Evolutionary conservation across 2,329 filamentous ascomycete species (phyloP).

Genomic region (Thermoascus crustaceus): DNA sequence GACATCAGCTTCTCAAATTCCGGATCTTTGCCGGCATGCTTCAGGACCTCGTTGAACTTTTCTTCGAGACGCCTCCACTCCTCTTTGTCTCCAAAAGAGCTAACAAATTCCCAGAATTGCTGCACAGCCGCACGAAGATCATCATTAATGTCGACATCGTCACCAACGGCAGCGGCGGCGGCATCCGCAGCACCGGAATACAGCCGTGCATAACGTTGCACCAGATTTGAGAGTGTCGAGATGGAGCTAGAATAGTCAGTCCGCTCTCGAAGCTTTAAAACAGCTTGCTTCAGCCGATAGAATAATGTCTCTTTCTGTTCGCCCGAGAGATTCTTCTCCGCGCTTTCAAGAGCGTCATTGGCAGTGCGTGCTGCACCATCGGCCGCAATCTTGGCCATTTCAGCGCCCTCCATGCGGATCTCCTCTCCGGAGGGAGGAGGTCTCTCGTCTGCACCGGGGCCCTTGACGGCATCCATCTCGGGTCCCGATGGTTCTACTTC

Average conservation of each 20-base stretch:
- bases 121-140: constrained; percentile 67
- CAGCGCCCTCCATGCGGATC: constrained; percentile 49
- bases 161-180: constrained; percentile 56
- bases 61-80: constrained; percentile 70
- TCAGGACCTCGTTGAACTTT: constrained; percentile 61
- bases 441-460: constrained; percentile 36
- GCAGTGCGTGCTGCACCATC: constrained; percentile 31
- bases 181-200: constrained; percentile 69
- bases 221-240: constrained; percentile 63
- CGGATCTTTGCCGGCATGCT: constrained; percentile 67
- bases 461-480: constrained; percentile 47
- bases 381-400: constrained; percentile 41
- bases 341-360: constrained; percentile 58
- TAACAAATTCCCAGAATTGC: constrained; percentile 74
- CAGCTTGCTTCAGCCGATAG: constrained; percentile 65
- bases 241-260: constrained; percentile 82
- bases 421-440: constrained; percentile 52
- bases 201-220: constrained; percentile 67
- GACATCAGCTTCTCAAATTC: constrained; percentile 72
- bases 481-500: constrained; percentile 60
- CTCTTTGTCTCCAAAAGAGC: constrained; percentile 64
- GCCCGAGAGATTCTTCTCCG: constrained; percentile 63
- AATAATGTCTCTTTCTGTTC: constrained; percentile 66
- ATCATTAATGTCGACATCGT: constrained; percentile 64
- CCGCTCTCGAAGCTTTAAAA: constrained; percentile 64